Evolutionary conservation across 2,329 filamentous ascomycete genomes (phyloP).

Genomic region (Fusarium sp.): DNA sequence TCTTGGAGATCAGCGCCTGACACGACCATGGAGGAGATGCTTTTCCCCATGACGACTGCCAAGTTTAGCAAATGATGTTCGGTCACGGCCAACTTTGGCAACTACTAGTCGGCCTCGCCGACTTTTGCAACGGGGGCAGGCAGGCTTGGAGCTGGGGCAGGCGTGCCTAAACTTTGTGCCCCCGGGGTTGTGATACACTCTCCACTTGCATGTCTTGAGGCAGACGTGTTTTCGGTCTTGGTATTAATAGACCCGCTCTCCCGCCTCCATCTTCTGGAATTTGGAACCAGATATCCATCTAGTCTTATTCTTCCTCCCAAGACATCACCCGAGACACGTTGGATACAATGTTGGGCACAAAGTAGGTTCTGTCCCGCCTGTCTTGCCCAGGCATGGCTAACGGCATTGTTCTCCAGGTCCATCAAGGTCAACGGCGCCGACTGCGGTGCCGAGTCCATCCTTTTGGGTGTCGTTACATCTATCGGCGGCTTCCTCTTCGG

Average conservation of each 20-base stretch:
- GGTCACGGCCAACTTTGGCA: slow-evolving; percentile 6
- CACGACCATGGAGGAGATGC: slow-evolving; percentile 10
- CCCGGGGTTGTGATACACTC: slow-evolving; percentile 21
- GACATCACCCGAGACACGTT: slow-evolving; percentile 22
- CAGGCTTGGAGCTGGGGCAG: not conserved
- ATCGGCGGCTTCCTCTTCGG: slow-evolving; percentile 73
- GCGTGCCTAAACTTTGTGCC: slow-evolving; percentile 7
- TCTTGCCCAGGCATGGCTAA: slow-evolving; percentile 6
- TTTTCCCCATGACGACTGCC: slow-evolving; percentile 46
- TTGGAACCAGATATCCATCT: slow-evolving; percentile 17
- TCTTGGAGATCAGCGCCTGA: slow-evolving; percentile 25
- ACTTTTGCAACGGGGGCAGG: not conserved
- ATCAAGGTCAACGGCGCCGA: slow-evolving; percentile 58
- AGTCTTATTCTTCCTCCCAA: slow-evolving; percentile 13
- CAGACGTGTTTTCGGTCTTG: slow-evolving; percentile 11
- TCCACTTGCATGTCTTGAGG: slow-evolving; percentile 22
- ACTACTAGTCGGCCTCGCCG: slow-evolving; percentile 2
- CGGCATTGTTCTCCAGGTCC: slow-evolving; percentile 44
- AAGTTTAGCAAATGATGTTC: slow-evolving; percentile 36
- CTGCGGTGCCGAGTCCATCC: slow-evolving; percentile 54
- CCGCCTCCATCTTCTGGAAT: slow-evolving; percentile 10
- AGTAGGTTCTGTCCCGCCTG: slow-evolving; percentile 19
- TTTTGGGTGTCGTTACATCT: slow-evolving; percentile 64
- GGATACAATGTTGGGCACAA: slow-evolving; percentile 43
- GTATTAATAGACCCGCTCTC: slow-evolving; percentile 39